Base-by-base conservation (phyloP, 2,329 filamentous ascomycete genomes). In the Calonectria hawksworthii region DNA sequence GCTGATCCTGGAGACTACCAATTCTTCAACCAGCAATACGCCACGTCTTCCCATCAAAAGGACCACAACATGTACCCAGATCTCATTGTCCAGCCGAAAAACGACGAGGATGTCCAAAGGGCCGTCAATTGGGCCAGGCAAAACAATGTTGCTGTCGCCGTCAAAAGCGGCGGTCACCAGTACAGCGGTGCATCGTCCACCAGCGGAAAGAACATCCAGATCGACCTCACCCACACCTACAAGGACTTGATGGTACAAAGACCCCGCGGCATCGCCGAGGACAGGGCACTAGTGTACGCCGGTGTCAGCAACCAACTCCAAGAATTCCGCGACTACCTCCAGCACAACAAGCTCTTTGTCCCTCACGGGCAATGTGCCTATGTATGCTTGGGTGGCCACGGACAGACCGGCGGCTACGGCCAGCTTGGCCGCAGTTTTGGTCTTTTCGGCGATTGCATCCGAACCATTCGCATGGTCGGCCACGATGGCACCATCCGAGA, bases 361-460 rank as follows among this genome's bases (percentile, higher is more conserved):
- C 87, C 87, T 4, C 84, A 86, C 11, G 88, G 88, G 0, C 87
- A 89, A 65, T 89, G 88, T 65, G 83, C 83, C 5, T 83, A 85
- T 26, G 87, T 89, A 4, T 85, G 86, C 63, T 78, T 88, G 0
- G 88, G 88, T 9, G 88, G 88, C 0, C 88, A 89, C 73, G 87
- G 83, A 0, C 87, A 89, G 74, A 88, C 86, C 0, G 88, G 88
- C 47, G 88, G 88, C 4, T 89, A 87, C 65, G 87, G 88, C 1
- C 87, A 88, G 72, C 81, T 89, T 0, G 86, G 81, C 6, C 86
- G 88, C 8, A 86, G 86, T 75, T 89, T 89, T 61, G 91, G 91
- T 1, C 84, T 92, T 0, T 87, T 86, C 5, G 90, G 89, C 0
- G 91, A 92, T 73, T 87, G 91, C 66, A 86, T 89, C 9, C 78